Percentiles rank a stretch among this genome's conserved stretches.
These are phyloP conservation scores for Phytopythium montanum DNA, from an alignment of 352 stramenopile genomes.

Conservation along the genomic window DNA sequence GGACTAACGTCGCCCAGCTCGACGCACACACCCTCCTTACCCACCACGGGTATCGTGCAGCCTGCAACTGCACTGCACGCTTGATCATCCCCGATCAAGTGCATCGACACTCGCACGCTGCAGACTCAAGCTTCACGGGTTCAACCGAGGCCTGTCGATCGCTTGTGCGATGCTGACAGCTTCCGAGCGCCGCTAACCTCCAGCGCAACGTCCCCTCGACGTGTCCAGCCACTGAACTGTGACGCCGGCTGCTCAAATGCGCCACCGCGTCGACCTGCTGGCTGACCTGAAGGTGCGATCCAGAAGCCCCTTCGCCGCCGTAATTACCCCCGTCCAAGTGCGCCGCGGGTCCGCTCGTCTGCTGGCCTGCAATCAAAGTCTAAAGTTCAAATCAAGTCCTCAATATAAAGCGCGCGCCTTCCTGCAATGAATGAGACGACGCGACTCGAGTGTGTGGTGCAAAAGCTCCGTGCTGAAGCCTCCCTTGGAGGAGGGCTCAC, in stretches of 20 bases:
- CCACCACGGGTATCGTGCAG: not conserved
- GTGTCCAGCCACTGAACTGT: not conserved
- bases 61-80: not conserved
- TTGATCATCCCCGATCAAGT: not conserved
- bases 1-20: not conserved
- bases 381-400: conserved; percentile 2
- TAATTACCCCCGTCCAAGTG: not conserved
- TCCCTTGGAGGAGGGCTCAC: conserved; percentile 6
- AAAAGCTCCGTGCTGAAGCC: conserved; percentile 48
- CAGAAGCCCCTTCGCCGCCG: not conserved
- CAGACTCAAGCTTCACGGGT: too few relatives aligned
- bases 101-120: too few relatives aligned
- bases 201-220: too few relatives aligned
- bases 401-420: not conserved
- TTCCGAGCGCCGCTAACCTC: too few relatives aligned
- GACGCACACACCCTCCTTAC: not conserved
- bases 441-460: not conserved
- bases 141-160: too few relatives aligned
- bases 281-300: not conserved
- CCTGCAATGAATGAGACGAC: not conserved
- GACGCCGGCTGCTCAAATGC: not conserved
- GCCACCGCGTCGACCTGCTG: not conserved
- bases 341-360: not conserved
- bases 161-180: too few relatives aligned
- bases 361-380: conserved; percentile 1